These are phyloP conservation scores for Pholiota adiposa DNA, from an alignment of 1,284 basidiomycete genomes.

Conservation along the genomic window DNA sequence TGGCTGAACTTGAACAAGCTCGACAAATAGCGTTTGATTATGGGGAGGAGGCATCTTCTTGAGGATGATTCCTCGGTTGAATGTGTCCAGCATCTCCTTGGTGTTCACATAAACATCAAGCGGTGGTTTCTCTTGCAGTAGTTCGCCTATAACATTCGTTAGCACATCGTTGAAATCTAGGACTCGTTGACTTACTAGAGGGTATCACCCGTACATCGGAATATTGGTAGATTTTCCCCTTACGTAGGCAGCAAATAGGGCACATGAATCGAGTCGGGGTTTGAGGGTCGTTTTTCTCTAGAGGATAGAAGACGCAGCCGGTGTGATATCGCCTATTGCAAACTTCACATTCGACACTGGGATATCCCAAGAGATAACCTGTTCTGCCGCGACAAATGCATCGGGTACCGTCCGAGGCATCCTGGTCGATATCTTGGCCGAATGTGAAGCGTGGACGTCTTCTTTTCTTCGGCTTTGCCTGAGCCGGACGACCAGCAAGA, in stretches of 20 bases:
- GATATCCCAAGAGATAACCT: conserved; percentile 58
- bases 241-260: conserved; percentile 75
- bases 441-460: conserved; percentile 74
- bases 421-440: conserved; percentile 73
- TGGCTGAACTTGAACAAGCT: conserved; percentile 64
- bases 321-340: conserved; percentile 72
- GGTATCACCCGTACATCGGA: conserved; percentile 76
- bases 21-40: conserved; percentile 72
- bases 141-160: conserved; percentile 18
- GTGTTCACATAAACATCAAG: conserved; percentile 68
- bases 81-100: conserved; percentile 72
- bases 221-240: conserved; percentile 67
- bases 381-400: conserved; percentile 80
- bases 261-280: conserved; percentile 57
- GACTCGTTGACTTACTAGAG: conserved; percentile 50
- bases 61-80: conserved; percentile 72
- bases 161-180: conserved; percentile 12
- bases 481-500: conserved; percentile 64
- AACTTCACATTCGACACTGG: conserved; percentile 65
- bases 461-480: conserved; percentile 60
- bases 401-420: conserved; percentile 75
- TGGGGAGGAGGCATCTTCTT: conserved; percentile 66
- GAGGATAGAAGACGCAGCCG: conserved; percentile 75
- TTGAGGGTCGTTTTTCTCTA: conserved; percentile 26
- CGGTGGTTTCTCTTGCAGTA: conserved; percentile 35